Evolutionary conservation across 2,329 filamentous ascomycete species (phyloP), one percentile per base, ranked within the genome.

Genomic region (Arachnopeziza araneosa): DNA sequence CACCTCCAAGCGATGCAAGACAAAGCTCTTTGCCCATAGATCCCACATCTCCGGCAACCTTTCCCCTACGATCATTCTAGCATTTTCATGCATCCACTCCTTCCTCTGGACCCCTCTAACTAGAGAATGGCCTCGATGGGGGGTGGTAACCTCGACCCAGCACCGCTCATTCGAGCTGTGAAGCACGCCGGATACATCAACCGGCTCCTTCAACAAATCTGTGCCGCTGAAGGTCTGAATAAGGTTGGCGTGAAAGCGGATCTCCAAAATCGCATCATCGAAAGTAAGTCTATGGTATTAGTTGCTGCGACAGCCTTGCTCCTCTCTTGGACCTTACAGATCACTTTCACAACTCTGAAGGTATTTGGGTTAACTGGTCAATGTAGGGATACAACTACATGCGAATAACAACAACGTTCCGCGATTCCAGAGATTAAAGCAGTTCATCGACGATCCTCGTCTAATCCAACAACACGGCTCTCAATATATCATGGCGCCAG

Each of bases 191-290:
- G 66, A 26, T 63, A 69, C 55, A 59, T 72, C 52, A 72, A 72
- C 62, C 69, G 59, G 56, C 63, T 62, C 30, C 66, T 73, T 2
- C 60, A 64, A 22, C 36, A 23, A 1, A 73, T 98, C 66, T 89
- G 93, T 71, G 83, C 85, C 64, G 79, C 83, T 62, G 90, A 96
- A 76, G 83, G 86, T 53, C 79, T 96, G 44, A 83, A 84, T 66
- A 88, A 90, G 62, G 90, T 88, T 26, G 95, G 95, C 22, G 88
- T 95, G 69, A 99, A 99, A 79, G 84, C 86, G 36, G 83, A 89
- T 50, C 78, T 98, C 61, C 92, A 96, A 75, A 77, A 78, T 60
- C 87, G 93, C 69, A 89, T 97, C 63, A 84, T 88, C 64, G 79
- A 84, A 61, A 83, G 95, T 98, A 80, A 75, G 90, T 85, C 59